Evolutionary conservation across 2,329 filamentous ascomycete species (phyloP).

Genomic region (Botrytis cinerea): DNA sequence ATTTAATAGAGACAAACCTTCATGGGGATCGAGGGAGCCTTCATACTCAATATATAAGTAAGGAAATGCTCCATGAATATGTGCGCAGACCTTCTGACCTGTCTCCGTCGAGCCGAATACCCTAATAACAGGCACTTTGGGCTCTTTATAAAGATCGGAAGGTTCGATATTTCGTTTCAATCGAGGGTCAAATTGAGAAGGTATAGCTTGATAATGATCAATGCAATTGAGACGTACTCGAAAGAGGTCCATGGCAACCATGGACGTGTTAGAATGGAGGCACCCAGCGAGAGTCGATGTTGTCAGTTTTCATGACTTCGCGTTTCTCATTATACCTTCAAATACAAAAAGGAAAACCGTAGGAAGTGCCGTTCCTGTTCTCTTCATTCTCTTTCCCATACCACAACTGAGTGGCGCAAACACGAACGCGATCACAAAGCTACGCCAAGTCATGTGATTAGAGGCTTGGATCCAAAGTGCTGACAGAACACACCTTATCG

Average conservation of each 20-base stretch:
- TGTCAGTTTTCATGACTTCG: slow-evolving; percentile 16
- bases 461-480: neutral
- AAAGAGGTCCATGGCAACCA: slow-evolving; percentile 67
- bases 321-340: neutral
- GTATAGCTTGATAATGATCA: slow-evolving; percentile 85
- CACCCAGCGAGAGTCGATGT: neutral
- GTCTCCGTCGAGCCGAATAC: slow-evolving; percentile 92
- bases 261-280: slow-evolving; percentile 17
- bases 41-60: slow-evolving; percentile 91
- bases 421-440: neutral
- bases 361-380: neutral
- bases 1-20: slow-evolving; percentile 55
- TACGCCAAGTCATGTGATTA: slow-evolving; percentile 4
- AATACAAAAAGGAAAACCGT: neutral
- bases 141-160: slow-evolving; percentile 61
- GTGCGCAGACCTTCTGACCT: slow-evolving; percentile 92
- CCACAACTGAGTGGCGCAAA: slow-evolving; percentile 8
- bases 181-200: slow-evolving; percentile 78
- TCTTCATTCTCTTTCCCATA: neutral
- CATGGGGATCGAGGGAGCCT: slow-evolving; percentile 64
- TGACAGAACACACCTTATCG: neutral
- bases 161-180: slow-evolving; percentile 65
- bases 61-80: slow-evolving; percentile 93
- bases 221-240: slow-evolving; percentile 92
- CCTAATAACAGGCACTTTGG: slow-evolving; percentile 81